A percentile compares a stretch with the other conserved stretches of the same genome.
Conservation (phyloP, 2,329 filamentous ascomycete species). For the Dothistroma pini region DNA sequence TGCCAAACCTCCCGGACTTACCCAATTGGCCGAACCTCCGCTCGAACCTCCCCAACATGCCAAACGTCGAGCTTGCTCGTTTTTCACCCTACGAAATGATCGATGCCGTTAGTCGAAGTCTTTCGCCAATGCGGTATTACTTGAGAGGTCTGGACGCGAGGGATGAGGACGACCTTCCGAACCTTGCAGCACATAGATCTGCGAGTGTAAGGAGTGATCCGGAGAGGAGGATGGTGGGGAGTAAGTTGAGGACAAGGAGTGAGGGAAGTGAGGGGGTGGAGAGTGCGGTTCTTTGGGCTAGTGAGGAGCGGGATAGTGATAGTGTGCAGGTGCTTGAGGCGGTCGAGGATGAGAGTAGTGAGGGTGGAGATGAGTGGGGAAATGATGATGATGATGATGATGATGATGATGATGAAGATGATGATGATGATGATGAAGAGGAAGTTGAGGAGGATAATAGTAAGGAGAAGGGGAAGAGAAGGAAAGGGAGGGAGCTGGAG, state of each 20-base stretch:
- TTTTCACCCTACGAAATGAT: conserved; percentile 47
- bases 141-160: conserved; percentile 33
- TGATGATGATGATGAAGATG: conserved; percentile 34
- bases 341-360: conserved; percentile 27
- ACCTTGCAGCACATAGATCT: conserved; percentile 6
- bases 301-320: conserved; percentile 17
- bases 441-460: conserved; percentile 19
- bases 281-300: conserved; percentile 25
- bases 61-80: conserved; percentile 36
- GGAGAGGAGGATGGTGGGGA: background rate
- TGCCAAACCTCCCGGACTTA: conserved; percentile 31
- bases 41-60: conserved; percentile 21
- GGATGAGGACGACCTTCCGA: conserved; percentile 13
- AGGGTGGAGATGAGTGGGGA: conserved; percentile 30
- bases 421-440: conserved; percentile 13
- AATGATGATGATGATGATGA: conserved; percentile 36
- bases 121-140: conserved; percentile 47
- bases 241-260: conserved; percentile 2
- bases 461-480: conserved; percentile 10
- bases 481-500: conserved; percentile 11
- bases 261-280: conserved; percentile 5
- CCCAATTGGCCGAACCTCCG: conserved; percentile 15
- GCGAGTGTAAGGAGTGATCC: conserved; percentile 19
- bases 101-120: conserved; percentile 43
- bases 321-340: conserved; percentile 24